Evolutionary conservation across 148 eudicot genomes (phyloP), one percentile per base, ranked within the genome.

Genomic region (Rhododendron griersonianum): DNA sequence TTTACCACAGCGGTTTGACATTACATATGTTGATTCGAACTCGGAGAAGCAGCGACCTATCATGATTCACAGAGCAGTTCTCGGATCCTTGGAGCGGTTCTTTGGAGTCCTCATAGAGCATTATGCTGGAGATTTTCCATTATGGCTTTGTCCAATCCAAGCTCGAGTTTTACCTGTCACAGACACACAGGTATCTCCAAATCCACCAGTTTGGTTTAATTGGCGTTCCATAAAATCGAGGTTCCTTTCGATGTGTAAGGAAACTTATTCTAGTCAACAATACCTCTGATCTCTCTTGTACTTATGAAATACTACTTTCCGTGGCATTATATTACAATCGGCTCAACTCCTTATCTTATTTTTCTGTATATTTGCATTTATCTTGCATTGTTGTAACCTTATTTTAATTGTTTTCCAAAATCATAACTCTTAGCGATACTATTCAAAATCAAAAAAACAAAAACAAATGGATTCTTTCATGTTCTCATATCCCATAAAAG

Each of bases 61-160:
- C 87, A 95, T 97, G 99, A 97, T 97, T 71, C 99, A 97, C 63
- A 91, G 99, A 91, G 99, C 99, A 39, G 93, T 97, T 87, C 98
- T 97, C 82, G 99, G 99, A 82, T 97, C 99, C 81, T 90, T 97
- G 87, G 99, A 97, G 88, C 91, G 99, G 69, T 97, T 97, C 86
- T 97, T 97, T 81, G 99, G 99, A 30, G 99, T 97, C n/a, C 96
- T 97, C 63, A 93, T 95, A 84, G 99, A 97, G 92, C 98, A 97
- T 90, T 97, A 95, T 86, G 98, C 98, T 51, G 99, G 99, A 86
- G 99, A 97, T 88, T 95, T 97, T 75, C 99, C 99, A 30, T 86
- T 97, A 85, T 97, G 99, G 99, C 96, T 95, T 77, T 94, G 93
- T 86, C 99, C 99, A 59, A 88, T 93, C 80, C 99, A 97, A 91